phyloP scores from a whole-genome alignment of 345 rosid genomes.

The Ricinus communis region DNA sequence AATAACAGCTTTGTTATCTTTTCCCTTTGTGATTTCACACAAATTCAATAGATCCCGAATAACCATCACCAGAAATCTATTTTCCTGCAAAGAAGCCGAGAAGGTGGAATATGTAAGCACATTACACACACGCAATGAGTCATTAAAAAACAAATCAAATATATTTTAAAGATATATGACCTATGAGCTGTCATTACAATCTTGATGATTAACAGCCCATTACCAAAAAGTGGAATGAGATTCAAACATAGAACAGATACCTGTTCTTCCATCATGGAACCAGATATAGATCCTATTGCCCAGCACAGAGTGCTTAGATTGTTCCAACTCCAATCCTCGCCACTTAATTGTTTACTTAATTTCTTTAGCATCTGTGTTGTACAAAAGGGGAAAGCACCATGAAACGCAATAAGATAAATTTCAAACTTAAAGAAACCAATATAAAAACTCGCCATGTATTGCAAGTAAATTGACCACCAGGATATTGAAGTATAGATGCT shows the following conservation, averaged over 20 bases:
- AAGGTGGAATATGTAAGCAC: not conserved
- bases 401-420: not conserved
- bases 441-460: not conserved
- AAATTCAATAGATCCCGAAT: constrained; percentile 92
- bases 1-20: constrained; percentile 98
- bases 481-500: too few species aligned
- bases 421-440: not conserved
- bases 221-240: not conserved
- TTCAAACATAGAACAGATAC: constrained; percentile 33
- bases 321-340: constrained; percentile 99
- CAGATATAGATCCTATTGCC: constrained; percentile 99
- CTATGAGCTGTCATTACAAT: not conserved
- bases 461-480: not conserved
- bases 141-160: not conserved
- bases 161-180: not conserved
- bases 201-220: not conserved
- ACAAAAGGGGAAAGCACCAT: constrained; percentile 16
- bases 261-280: constrained; percentile 99
- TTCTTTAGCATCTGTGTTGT: constrained; percentile 84
- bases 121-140: not conserved
- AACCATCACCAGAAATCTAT: constrained; percentile 97
- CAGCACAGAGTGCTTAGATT: constrained; percentile 93
- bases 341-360: constrained; percentile 86
- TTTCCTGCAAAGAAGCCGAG: constrained; percentile 62
- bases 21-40: constrained; percentile 96